Conservation (phyloP, 768 basidiomycete species). For the Dentipellis sp. region DNA sequence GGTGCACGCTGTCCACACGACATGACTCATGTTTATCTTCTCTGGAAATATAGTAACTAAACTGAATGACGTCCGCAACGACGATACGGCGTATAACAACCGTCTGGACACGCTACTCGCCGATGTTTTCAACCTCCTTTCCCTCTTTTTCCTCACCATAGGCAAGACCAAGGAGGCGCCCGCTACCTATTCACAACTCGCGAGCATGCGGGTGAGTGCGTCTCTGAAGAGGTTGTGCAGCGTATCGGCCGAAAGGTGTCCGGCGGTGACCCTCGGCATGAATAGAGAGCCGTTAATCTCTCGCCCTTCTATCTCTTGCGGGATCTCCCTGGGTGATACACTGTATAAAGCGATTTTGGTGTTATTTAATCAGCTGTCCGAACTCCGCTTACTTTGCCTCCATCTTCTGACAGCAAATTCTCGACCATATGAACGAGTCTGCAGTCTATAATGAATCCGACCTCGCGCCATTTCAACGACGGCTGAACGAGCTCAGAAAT, state of each 20-base stretch:
- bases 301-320: neutral
- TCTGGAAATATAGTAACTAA: conserved; percentile 58
- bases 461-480: conserved; percentile 77
- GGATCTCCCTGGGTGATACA: neutral
- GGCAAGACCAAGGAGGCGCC: conserved; percentile 93
- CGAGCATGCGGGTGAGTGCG: conserved; percentile 84
- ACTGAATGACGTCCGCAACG: conserved; percentile 85
- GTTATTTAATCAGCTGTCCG: neutral
- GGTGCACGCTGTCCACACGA: too few species aligned
- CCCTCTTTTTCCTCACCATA: conserved; percentile 95
- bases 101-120: conserved; percentile 90
- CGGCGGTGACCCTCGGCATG: neutral
- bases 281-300: neutral
- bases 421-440: conserved; percentile 93
- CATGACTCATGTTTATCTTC: neutral
- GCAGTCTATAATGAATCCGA: conserved; percentile 89
- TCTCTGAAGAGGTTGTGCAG: neutral
- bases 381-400: neutral
- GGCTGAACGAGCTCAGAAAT: conserved; percentile 71
- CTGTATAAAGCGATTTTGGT: neutral
- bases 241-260: neutral
- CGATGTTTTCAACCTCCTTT: conserved; percentile 92
- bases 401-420: conserved; percentile 60
- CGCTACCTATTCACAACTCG: conserved; percentile 92
- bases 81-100: conserved; percentile 68